Percentiles rank a stretch among this genome's conserved stretches.
Evolutionary conservation across 345 rosid genomes (phyloP).

Genomic region (Populus nigra): DNA sequence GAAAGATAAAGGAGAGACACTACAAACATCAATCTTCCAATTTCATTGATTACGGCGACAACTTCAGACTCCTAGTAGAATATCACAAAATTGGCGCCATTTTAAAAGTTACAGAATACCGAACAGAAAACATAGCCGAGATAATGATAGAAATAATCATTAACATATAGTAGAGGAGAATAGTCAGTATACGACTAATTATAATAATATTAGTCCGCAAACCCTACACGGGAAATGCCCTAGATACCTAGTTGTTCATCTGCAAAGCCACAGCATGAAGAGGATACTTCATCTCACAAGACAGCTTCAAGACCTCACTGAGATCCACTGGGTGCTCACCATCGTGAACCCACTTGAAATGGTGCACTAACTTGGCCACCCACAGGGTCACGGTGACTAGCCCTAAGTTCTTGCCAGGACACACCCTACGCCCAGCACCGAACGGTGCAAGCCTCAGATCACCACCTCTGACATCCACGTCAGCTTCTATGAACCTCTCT

Average conservation of each 20-base stretch:
- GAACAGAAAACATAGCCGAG: no score
- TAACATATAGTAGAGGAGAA: no score
- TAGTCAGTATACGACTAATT: neutral
- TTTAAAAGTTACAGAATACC: no score
- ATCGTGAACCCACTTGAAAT: slow-evolving; percentile 57
- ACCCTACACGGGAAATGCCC: neutral
- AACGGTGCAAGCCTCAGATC: slow-evolving; percentile 84
- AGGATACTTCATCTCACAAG: slow-evolving; percentile 87
- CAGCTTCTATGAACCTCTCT: slow-evolving; percentile 55
- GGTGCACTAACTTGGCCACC: slow-evolving; percentile 66
- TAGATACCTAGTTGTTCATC: slow-evolving; percentile 12
- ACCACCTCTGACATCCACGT: slow-evolving; percentile 63
- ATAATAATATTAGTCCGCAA: neutral
- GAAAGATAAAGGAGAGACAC: no score
- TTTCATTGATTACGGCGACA: no score
- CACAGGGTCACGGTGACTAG: slow-evolving; percentile 61
- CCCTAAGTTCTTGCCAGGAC: slow-evolving; percentile 85
- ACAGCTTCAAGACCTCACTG: slow-evolving; percentile 68
- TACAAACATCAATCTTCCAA: no score
- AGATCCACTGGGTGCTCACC: slow-evolving; percentile 49
- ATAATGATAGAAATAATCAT: no score
- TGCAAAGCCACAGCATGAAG: slow-evolving; percentile 45
- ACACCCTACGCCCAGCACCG: slow-evolving; percentile 86
- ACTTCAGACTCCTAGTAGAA: no score
- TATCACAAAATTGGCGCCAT: no score